Evolutionary conservation across 345 rosid genomes (phyloP).

Genomic region (Moringa oleifera): DNA sequence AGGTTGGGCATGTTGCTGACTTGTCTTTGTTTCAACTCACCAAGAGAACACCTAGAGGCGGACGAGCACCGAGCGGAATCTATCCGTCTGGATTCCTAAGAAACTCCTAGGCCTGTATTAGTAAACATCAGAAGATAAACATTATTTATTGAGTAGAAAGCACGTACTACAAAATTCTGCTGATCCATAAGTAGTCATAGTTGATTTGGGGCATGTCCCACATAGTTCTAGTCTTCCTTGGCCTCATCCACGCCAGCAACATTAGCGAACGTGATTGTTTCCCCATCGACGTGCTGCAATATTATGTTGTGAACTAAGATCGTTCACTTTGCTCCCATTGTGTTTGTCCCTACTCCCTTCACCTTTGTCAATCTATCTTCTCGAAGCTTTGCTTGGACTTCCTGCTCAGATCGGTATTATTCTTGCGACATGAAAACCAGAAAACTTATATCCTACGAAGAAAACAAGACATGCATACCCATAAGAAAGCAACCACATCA

Average conservation of each 20-base stretch:
- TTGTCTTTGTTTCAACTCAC: conserved; percentile 35
- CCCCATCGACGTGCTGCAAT: too few species aligned
- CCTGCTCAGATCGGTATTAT: too few species aligned
- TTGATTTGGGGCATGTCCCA: conserved; percentile 5
- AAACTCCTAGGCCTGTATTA: conserved; percentile 76
- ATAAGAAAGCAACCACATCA: conserved; percentile 82
- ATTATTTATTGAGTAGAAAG: conserved; percentile 17
- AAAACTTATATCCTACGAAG: too few species aligned
- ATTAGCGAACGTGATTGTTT: conserved; percentile 80
- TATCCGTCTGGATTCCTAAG: conserved; percentile 90
- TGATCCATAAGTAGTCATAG: conserved; percentile 4
- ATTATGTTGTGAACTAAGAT: too few species aligned
- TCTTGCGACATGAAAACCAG: too few species aligned
- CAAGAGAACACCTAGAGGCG: conserved; percentile 95
- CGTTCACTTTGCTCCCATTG: too few species aligned
- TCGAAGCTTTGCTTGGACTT: too few species aligned
- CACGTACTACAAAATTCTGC: conserved; percentile 8
- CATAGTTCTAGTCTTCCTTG: conserved; percentile 94
- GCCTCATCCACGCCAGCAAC: conserved; percentile 99
- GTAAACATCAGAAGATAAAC: conserved; percentile 20
- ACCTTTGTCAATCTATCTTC: too few species aligned
- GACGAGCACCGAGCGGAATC: conserved; percentile 85
- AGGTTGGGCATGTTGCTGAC: neutral
- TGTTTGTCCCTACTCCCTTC: too few species aligned
- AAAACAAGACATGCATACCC: conserved; percentile 52